These are phyloP conservation scores for Serpula lacrymans DNA, from an alignment of 768 basidiomycete species.

Conservation along the genomic window DNA sequence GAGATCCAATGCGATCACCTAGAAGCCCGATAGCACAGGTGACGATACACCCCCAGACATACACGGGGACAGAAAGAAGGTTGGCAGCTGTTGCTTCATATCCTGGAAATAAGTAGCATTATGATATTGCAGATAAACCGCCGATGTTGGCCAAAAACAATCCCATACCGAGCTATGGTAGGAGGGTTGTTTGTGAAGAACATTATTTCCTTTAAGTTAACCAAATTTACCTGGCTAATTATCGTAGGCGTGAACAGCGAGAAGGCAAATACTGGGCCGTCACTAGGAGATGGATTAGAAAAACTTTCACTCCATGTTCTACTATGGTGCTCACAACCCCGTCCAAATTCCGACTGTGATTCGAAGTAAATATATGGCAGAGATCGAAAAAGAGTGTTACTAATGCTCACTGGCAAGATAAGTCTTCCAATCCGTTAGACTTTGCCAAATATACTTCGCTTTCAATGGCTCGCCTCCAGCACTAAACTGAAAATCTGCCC, in stretches of 20 bases:
- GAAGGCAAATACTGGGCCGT: slow-evolving; percentile 48
- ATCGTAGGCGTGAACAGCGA: slow-evolving; percentile 40
- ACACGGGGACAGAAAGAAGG: slow-evolving; percentile 73
- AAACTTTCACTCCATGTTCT: not conserved
- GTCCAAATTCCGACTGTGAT: slow-evolving; percentile 55
- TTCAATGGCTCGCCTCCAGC: slow-evolving; percentile 53
- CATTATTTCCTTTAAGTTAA: no score
- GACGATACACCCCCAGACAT: slow-evolving; percentile 67
- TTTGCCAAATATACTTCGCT: slow-evolving; percentile 49
- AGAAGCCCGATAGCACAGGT: slow-evolving; percentile 60
- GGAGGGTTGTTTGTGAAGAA: no score
- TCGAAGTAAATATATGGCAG: slow-evolving; percentile 4
- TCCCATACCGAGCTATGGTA: no score
- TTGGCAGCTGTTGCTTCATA: slow-evolving; percentile 66
- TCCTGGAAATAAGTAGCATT: slow-evolving; percentile 35
- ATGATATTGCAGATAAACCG: not conserved
- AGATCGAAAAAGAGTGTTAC: slow-evolving; percentile 1
- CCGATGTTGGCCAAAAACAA: no score
- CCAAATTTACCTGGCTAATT: slow-evolving; percentile 41
- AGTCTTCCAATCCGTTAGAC: slow-evolving; percentile 62
- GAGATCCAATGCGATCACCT: slow-evolving; percentile 54
- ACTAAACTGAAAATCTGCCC: slow-evolving; percentile 56
- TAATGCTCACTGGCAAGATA: slow-evolving; percentile 52
- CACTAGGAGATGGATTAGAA: slow-evolving; percentile 23
- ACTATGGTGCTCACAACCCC: slow-evolving; percentile 48